Evolutionary conservation across 805 yeast genomes (phyloP).

Genomic region (Clavispora asparagi): DNA sequence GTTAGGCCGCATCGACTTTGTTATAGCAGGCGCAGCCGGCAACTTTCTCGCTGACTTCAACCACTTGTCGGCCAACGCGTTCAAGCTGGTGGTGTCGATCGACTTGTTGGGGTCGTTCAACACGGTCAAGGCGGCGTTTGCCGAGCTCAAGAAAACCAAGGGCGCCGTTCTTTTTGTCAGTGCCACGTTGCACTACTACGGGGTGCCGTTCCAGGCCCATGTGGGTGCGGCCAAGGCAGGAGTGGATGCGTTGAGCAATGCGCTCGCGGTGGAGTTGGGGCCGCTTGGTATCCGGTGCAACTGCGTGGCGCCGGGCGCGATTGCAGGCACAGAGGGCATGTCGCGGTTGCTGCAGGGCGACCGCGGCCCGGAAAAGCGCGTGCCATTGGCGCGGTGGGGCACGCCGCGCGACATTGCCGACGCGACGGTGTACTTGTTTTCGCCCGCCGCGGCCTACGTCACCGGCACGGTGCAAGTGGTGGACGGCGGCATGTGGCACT

Average conservation of each 20-base stretch:
- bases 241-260: constrained; percentile 78
- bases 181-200: constrained; percentile 86
- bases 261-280: constrained; percentile 86
- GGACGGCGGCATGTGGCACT: constrained; percentile 91
- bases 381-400: constrained; percentile 70
- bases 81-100: constrained; percentile 80
- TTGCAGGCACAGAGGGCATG: constrained; percentile 83
- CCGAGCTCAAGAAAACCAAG: constrained; percentile 55
- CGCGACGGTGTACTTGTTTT: constrained; percentile 76
- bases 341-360: constrained; percentile 47
- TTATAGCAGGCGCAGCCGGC: constrained; percentile 96
- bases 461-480: constrained; percentile 77
- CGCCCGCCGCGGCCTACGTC: constrained; percentile 74
- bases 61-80: constrained; percentile 77
- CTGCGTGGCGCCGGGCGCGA: constrained; percentile 89
- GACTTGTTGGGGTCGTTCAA: constrained; percentile 87
- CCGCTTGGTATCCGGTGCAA: constrained; percentile 82
- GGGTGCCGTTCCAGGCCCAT: constrained; percentile 83
- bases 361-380: constrained; percentile 24
- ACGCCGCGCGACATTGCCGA: constrained; percentile 77
- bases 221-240: constrained; percentile 97
- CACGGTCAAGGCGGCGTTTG: constrained; percentile 77
- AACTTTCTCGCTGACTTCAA: constrained; percentile 80
- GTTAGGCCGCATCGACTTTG: constrained; percentile 78
- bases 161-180: constrained; percentile 77